phyloP scores from a whole-genome alignment of 1,284 basidiomycete genomes.

The Tilletia walkeri region DNA sequence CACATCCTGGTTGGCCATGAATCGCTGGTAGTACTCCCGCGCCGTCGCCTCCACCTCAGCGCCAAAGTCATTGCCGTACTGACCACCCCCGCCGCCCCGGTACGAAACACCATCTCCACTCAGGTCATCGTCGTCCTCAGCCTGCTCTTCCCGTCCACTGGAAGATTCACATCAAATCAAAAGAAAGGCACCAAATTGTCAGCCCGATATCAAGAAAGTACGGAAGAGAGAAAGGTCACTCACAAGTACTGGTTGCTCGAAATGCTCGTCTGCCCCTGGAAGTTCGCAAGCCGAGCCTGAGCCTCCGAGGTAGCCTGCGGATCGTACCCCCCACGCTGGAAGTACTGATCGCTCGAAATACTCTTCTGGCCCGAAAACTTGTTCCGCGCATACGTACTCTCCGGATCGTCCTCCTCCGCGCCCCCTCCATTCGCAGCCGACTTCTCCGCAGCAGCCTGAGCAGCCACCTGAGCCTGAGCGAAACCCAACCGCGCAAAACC shows the following conservation, averaged over 20 bases:
- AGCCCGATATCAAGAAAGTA: conserved; percentile 56
- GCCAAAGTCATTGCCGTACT: conserved; percentile 42
- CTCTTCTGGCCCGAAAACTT: conserved; percentile 85
- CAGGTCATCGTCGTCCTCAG: conserved; percentile 24
- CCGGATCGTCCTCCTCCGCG: conserved; percentile 27
- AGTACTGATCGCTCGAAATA: conserved; percentile 95
- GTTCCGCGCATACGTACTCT: conserved; percentile 75
- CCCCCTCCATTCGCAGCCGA: conserved; percentile 29
- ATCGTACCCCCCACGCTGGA: conserved; percentile 85
- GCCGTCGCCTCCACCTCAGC: conserved; percentile 50
- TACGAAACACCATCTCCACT: conserved; percentile 6
- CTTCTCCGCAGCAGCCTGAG: conserved; percentile 35
- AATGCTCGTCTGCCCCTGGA: conserved; percentile 89
- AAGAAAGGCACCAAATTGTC: background rate
- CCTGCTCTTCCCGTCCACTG: conserved; percentile 72
- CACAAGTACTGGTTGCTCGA: conserved; percentile 68
- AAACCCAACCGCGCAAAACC: conserved; percentile 84
- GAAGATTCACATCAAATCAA: conserved; percentile 55
- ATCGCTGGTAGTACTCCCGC: conserved; percentile 49
- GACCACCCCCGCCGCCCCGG: conserved; percentile 17
- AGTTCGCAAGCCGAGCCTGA: conserved; percentile 74
- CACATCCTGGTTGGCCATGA: conserved; percentile 55
- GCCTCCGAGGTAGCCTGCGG: conserved; percentile 72
- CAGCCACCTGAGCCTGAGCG: conserved; percentile 34
- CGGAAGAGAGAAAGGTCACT: background rate